Evolutionary conservation across 2,329 filamentous ascomycete genomes (phyloP).

Genomic region (Fusarium heterosporum): DNA sequence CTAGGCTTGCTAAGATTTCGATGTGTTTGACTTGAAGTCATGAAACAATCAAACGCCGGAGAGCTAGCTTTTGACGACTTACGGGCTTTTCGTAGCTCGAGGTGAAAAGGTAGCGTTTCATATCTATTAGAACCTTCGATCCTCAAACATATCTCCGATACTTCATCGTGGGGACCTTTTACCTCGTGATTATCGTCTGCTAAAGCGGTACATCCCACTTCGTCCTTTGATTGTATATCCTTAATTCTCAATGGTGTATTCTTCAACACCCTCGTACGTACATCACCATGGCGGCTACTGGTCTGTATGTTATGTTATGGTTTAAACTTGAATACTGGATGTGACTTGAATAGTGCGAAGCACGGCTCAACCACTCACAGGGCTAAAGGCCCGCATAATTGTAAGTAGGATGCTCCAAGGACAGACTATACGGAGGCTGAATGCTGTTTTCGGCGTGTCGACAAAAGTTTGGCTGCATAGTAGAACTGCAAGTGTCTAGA

Average conservation of each 20-base stretch:
- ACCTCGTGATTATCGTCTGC: not conserved
- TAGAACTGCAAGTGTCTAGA: not conserved
- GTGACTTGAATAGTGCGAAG: not conserved
- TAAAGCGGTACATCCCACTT: not conserved
- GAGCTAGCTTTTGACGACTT: not conserved
- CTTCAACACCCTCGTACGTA: not conserved
- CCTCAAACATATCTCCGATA: not conserved
- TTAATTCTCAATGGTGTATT: not conserved
- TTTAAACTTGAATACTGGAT: not conserved
- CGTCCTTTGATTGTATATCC: not conserved
- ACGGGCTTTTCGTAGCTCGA: not conserved
- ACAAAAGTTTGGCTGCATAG: not conserved
- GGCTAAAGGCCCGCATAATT: not conserved
- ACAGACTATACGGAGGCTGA: not conserved
- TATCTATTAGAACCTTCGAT: not conserved
- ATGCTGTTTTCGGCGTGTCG: not conserved
- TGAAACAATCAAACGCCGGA: too few species aligned
- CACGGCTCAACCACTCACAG: constrained; percentile 5
- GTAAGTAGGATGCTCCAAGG: not conserved
- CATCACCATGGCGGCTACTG: not conserved
- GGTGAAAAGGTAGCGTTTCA: too few species aligned
- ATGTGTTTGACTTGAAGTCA: too few species aligned
- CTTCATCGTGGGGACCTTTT: not conserved
- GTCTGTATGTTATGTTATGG: not conserved
- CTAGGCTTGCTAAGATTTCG: too few species aligned